A percentile compares a stretch with the other conserved stretches of the same genome.
These are phyloP conservation scores for Adansonia grandidieri DNA, from an alignment of 441 rosid genomes.

Conservation along the genomic window DNA sequence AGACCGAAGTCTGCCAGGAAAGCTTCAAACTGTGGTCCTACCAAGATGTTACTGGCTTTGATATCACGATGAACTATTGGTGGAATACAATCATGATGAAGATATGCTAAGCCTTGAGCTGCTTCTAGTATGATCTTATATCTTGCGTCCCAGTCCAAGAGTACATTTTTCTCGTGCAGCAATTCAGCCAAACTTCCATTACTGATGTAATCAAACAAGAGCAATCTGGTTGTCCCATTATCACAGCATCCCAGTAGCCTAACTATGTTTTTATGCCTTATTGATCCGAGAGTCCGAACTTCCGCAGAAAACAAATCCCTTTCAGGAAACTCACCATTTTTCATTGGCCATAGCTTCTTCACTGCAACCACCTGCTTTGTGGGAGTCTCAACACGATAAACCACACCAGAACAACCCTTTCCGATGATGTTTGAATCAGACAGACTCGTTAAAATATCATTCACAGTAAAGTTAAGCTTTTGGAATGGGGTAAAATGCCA, in stretches of 20 bases:
- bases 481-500: conserved; percentile 61
- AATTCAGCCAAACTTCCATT: conserved; percentile 65
- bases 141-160: conserved; percentile 71
- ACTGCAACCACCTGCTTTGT: conserved; percentile 64
- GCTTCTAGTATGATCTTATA: conserved; percentile 65
- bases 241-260: conserved; percentile 71
- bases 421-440: conserved; percentile 63
- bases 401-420: conserved; percentile 71
- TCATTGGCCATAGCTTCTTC: conserved; percentile 72
- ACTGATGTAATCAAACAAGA: conserved; percentile 69
- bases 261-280: conserved; percentile 70
- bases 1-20: conserved; percentile 74
- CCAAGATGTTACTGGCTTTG: conserved; percentile 71
- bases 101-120: conserved; percentile 72
- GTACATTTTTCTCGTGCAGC: conserved; percentile 53
- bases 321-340: conserved; percentile 51
- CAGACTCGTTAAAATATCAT: conserved; percentile 52
- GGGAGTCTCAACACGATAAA: conserved; percentile 65
- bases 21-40: conserved; percentile 67
- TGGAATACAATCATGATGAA: conserved; percentile 75
- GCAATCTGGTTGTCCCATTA: conserved; percentile 61
- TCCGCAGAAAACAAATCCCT: conserved; percentile 73
- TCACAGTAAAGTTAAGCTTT: conserved; percentile 53
- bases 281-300: conserved; percentile 68
- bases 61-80: conserved; percentile 69